Conservation (phyloP, 1,284 basidiomycete genomes). For the Gymnopus androsaceus region DNA sequence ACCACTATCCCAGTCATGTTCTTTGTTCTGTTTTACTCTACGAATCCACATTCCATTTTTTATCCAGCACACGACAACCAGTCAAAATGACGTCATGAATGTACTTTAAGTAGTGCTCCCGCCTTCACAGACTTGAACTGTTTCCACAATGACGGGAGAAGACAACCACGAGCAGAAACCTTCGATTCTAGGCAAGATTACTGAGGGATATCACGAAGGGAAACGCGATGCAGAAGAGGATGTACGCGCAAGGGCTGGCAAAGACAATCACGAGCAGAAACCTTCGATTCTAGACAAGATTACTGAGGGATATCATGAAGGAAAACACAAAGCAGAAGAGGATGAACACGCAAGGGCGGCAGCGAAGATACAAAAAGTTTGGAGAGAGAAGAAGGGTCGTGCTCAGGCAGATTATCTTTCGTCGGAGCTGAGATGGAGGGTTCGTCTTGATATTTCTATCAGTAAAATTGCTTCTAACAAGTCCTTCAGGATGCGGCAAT, state of each 20-base stretch:
- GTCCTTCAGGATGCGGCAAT: slow-evolving; percentile 36
- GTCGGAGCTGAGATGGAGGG: slow-evolving; percentile 23
- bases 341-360: slow-evolving; percentile 16
- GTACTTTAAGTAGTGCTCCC: too few species aligned
- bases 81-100: too few species aligned
- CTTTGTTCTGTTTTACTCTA: slow-evolving; percentile 7
- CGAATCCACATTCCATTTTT: slow-evolving; percentile 16
- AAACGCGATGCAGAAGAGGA: slow-evolving; percentile 10
- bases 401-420: slow-evolving; percentile 17
- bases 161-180: not conserved
- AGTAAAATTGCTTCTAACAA: not conserved
- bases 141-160: not conserved
- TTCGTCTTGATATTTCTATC: not conserved
- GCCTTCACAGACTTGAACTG: not conserved
- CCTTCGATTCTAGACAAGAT: not conserved
- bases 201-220: slow-evolving; percentile 4
- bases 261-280: not conserved
- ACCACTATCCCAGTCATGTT: slow-evolving; percentile 21
- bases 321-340: slow-evolving; percentile 7
- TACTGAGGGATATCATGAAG: slow-evolving; percentile 4
- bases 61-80: too few species aligned
- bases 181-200: not conserved
- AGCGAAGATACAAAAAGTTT: slow-evolving; percentile 22
- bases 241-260: not conserved
- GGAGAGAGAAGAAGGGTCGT: slow-evolving; percentile 19